Evolutionary conservation across 306 rosid genomes (phyloP), one percentile per base, ranked within the genome.

Genomic region (Spatholobus suberectus): DNA sequence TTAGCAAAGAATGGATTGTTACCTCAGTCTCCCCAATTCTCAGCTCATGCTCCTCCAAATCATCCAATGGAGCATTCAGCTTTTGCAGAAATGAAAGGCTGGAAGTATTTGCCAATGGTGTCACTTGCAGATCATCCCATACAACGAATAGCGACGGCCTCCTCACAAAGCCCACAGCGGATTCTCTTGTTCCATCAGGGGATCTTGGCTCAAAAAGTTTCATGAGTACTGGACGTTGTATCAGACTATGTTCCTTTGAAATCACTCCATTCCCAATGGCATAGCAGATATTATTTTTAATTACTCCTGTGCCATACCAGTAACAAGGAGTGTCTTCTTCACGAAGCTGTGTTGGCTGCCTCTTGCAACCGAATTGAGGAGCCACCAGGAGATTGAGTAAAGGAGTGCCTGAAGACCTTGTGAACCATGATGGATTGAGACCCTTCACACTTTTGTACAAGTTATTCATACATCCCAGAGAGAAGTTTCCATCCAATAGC

Each of bases 71-170:
- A 17, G 51, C 44, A 61, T 79, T 75, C 67, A 86, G 6, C 24
- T 83, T 79, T 9, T 75, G 82, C 34, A 83, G 35, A 40, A 83
- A 74, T 5, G 72, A 79, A 78, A 86, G 73, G 71, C 83, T 73
- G 2, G 83, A 85, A 54, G 73, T 4, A 52, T 55, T 44, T 14
- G 43, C 55, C 29, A 82, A 10, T 18, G 84, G 78, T 12, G 27
- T 86, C 43, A 82, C 78, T 15, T 82, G 69, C 15, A 86, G 47
- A 78, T 85, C 81, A 85, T 86, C 86, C 43, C 41, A 82, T 0
- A 82, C 84, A 73, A 70, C 63, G 82, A 78, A 86, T 1, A 79
- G 4, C 24, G 85, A 38, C 13, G 87, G 82, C 17, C 83, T 86
- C 73, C 15, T 83, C 37, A 83, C 85, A 75, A 83, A 83, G 1